Conservation (phyloP, 2,329 filamentous ascomycete genomes). For the Setomelanomma holmii region DNA sequence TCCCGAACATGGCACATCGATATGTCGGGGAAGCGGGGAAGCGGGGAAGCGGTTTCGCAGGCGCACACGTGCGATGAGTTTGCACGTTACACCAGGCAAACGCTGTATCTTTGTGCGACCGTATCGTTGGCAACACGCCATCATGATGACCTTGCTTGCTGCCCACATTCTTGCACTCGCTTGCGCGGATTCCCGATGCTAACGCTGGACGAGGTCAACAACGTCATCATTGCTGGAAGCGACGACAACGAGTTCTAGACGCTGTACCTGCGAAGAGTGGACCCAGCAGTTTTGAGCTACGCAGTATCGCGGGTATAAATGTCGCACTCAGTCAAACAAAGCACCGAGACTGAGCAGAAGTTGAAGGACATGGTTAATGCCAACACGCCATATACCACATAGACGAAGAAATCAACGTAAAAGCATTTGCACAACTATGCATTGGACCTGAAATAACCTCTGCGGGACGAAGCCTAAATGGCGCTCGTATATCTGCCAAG, state of each 20-base stretch:
- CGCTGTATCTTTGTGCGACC: slow-evolving; percentile 8
- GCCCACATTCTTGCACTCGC: background rate
- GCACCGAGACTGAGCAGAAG: too few relatives aligned
- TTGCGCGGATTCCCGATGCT: slow-evolving; percentile 16
- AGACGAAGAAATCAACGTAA: slow-evolving; percentile 15
- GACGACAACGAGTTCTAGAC: slow-evolving; percentile 85
- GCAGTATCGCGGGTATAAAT: too few relatives aligned
- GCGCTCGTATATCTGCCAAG: too few relatives aligned
- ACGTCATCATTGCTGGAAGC: slow-evolving; percentile 88
- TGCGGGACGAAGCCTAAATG: too few relatives aligned
- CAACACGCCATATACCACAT: slow-evolving; percentile 16
- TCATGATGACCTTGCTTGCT: slow-evolving; percentile 3
- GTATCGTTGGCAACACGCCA: background rate
- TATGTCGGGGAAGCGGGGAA: slow-evolving; percentile 30
- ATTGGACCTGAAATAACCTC: too few relatives aligned
- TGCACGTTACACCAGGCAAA: slow-evolving; percentile 29
- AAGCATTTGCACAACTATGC: background rate
- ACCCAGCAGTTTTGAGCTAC: background rate
- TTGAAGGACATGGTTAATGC: slow-evolving; percentile 1
- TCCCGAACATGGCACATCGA: slow-evolving; percentile 6
- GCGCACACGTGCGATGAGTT: slow-evolving; percentile 13
- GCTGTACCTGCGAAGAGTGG: slow-evolving; percentile 3
- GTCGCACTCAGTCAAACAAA: too few relatives aligned
- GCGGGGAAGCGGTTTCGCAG: slow-evolving; percentile 8
- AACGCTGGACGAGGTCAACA: slow-evolving; percentile 68